Base-by-base conservation (phyloP, 169 alveolate species). In the Plasmodium ovale region DNA sequence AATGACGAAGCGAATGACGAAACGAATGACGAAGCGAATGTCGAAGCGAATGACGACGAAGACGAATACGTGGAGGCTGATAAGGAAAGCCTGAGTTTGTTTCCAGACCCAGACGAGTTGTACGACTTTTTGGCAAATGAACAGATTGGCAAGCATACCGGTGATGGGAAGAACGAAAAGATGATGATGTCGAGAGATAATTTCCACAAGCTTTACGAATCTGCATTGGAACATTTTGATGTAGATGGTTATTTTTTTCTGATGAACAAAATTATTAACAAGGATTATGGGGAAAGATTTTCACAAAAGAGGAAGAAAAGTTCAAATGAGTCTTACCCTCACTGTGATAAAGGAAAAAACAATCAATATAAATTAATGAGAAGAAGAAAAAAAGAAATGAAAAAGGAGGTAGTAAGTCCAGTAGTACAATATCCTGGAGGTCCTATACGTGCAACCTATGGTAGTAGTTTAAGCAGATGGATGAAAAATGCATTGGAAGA, bases 371-470 rank as follows among this genome's bases (percentile, higher is more conserved):
- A 14, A 1, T 31, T 12, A 6, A 37, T 7, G 16, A 64, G 33
- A 29, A 25, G 47, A 25, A 37, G 21, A 69, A 5, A 25, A 19
- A 29, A 54, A 73, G 64, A 64, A 51, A 56, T 64, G 29, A 14
- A 47, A 37, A 90, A 92, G n/a, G 59, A 79, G 9, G 47, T 29
- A 2, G 35, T 39, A 1, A 42, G 23, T 1, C 21, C 62, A 4
- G 67, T 14, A 2, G 54, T 92, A n/a, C 77, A 73, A 16, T 92
- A 89, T 53, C 95, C 95, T 19, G 95, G 95, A 6, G 95, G 95
- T 12, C 92, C 95, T 12, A 51, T 79, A 14, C 65, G 93, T 31
- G 67, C 89, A 12, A 59, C 72, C 0, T 92, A 87, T 65, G 95
- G 95, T 31, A 87, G 72, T 49, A 92, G 90, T 54, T 72, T 93